These are phyloP conservation scores for Penicillium crystallinum DNA, from an alignment of 495 filamentous ascomycete species.

Conservation along the genomic window DNA sequence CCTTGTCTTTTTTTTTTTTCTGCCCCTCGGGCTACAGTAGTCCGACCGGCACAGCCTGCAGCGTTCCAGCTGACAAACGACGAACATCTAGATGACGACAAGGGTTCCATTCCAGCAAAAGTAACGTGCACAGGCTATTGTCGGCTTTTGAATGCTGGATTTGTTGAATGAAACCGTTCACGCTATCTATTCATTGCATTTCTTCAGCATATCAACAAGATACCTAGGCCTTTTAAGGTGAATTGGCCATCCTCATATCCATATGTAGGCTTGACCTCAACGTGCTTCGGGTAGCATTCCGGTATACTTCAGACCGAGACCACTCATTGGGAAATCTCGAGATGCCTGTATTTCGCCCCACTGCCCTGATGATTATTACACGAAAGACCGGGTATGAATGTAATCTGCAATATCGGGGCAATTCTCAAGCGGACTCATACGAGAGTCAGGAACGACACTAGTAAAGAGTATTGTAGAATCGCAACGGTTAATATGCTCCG, in stretches of 20 bases:
- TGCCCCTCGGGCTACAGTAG: constrained; percentile 32
- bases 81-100: constrained; percentile 18
- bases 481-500: constrained; percentile 20
- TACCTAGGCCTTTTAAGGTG: no score
- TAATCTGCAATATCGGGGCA: constrained; percentile 4
- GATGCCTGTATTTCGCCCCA: constrained; percentile 21
- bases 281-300: constrained; percentile 9
- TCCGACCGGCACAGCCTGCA: constrained; percentile 22
- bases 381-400: background rate
- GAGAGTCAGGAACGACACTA: background rate
- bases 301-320: constrained; percentile 27
- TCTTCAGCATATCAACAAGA: no score
- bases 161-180: background rate
- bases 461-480: background rate
- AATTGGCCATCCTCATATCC: no score
- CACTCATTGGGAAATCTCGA: constrained; percentile 34
- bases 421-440: constrained; percentile 6
- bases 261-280: background rate
- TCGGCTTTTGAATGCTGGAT: constrained; percentile 2
- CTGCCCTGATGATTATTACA: constrained; percentile 2
- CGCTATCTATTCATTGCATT: no score
- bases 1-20: constrained; percentile 18
- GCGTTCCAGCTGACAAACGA: constrained; percentile 19
- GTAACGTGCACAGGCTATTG: background rate
- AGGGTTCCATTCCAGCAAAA: background rate